Evolutionary conservation across 306 rosid species (phyloP).

Genomic region (Acmispon strigosus): DNA sequence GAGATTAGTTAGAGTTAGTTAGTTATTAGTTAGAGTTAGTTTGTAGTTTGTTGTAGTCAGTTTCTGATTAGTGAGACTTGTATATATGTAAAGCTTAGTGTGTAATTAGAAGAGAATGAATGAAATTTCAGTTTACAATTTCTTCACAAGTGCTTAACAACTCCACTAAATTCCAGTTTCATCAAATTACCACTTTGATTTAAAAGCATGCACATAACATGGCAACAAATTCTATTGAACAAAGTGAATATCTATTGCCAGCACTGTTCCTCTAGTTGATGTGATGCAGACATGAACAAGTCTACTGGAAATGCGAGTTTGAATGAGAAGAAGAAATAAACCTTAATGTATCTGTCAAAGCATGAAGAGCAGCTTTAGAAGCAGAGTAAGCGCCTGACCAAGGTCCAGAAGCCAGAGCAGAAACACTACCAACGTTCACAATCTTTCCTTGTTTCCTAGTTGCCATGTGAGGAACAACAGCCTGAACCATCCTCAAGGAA

Average conservation of each 20-base stretch:
- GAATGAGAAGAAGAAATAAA: conserved; percentile 14
- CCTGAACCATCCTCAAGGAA: conserved; percentile 79
- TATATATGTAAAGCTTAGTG: too few species aligned
- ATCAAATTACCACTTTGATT: neutral
- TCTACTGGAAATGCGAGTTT: neutral
- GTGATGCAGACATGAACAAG: neutral
- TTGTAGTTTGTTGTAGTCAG: too few species aligned
- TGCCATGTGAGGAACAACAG: conserved; percentile 87
- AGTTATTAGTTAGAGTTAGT: too few species aligned
- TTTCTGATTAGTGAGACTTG: too few species aligned
- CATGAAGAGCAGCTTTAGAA: conserved; percentile 82
- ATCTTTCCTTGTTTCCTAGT: conserved; percentile 64
- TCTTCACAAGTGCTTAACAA: neutral
- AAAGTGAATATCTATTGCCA: neutral
- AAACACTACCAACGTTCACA: conserved; percentile 69
- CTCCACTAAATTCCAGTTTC: neutral
- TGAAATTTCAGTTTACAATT: too few species aligned
- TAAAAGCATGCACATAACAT: neutral
- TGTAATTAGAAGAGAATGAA: too few species aligned
- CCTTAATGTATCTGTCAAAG: conserved; percentile 75
- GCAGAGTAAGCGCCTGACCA: conserved; percentile 75
- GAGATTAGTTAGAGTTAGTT: too few species aligned
- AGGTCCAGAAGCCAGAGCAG: conserved; percentile 70
- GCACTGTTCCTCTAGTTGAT: neutral
- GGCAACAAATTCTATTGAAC: neutral